Percentiles rank a stretch among this genome's conserved stretches.
Evolutionary conservation across 208 protist species (phyloP).

Genomic region (Trypanosoma scelopori): DNA sequence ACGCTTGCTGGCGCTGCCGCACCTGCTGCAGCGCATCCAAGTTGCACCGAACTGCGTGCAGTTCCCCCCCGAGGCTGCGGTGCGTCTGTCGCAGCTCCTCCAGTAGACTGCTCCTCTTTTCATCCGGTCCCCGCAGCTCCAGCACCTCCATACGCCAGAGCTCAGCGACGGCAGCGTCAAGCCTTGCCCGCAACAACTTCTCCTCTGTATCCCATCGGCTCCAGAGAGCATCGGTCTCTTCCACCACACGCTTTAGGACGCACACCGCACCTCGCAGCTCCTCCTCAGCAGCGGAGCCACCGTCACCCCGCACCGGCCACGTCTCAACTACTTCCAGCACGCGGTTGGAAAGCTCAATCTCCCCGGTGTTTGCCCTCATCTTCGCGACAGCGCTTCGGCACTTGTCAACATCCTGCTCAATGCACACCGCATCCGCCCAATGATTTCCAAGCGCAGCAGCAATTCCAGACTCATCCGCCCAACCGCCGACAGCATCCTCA

Average conservation of each 20-base stretch:
- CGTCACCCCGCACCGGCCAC: neutral
- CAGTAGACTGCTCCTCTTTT: neutral
- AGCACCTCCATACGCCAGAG: neutral
- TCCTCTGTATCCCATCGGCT: constrained; percentile 15
- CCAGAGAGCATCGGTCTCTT: neutral
- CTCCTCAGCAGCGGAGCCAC: constrained; percentile 2
- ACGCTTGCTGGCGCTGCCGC: neutral
- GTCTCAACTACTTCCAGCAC: constrained; percentile 4
- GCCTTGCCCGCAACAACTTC: neutral
- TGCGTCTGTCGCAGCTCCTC: constrained; percentile 1
- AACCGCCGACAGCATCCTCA: too few relatives aligned
- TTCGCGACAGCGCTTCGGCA: constrained; percentile 27
- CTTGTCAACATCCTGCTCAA: constrained; percentile 20
- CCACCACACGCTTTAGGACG: neutral
- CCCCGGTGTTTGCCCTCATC: constrained; percentile 24
- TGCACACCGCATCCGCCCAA: constrained; percentile 3
- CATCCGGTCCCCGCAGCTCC: neutral
- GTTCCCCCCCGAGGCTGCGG: neutral
- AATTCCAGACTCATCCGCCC: too few relatives aligned
- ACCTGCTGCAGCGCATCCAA: constrained; percentile 1
- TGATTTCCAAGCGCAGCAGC: neutral
- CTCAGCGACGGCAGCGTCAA: constrained; percentile 12
- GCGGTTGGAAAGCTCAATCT: neutral
- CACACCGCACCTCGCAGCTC: neutral
- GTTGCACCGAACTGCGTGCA: neutral